Conservation (phyloP, 306 rosid genomes). For the Oemleria cerasiformis region DNA sequence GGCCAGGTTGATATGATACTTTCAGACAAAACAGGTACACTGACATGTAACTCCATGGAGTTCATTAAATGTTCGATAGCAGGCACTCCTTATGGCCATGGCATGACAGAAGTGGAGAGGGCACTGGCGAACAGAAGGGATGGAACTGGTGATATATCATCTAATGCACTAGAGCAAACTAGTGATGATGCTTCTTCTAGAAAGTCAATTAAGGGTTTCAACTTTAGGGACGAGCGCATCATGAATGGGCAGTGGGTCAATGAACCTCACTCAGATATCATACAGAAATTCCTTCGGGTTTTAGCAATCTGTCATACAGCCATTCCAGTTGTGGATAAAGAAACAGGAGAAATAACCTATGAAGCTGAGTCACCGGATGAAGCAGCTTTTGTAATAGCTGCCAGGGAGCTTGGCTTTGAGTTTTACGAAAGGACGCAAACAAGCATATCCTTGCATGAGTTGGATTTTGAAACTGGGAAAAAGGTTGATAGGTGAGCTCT, state of each 20-base stretch:
- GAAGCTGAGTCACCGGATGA: constrained; percentile 95
- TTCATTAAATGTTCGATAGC: constrained; percentile 82
- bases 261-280: constrained; percentile 57
- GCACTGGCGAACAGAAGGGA: constrained; percentile 43
- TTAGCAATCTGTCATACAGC: constrained; percentile 85
- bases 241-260: constrained; percentile 70
- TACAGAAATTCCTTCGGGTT: constrained; percentile 64
- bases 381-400: constrained; percentile 91
- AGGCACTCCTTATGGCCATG: constrained; percentile 70
- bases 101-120: constrained; percentile 75
- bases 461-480: constrained; percentile 48
- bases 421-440: constrained; percentile 62
- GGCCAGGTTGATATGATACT: constrained; percentile 82
- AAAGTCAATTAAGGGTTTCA: constrained; percentile 60
- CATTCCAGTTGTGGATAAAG: constrained; percentile 52
- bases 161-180: constrained; percentile 21
- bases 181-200: constrained; percentile 28
- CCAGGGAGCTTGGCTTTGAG: constrained; percentile 85
- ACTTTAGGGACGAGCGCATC: constrained; percentile 72
- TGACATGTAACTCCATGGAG: constrained; percentile 95
- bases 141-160: constrained; percentile 27
- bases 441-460: constrained; percentile 59
- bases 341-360: constrained; percentile 53
- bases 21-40: constrained; percentile 88
- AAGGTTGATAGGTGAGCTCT: constrained; percentile 76